Evolutionary conservation across 1,139 yeast species (phyloP), one percentile per base, ranked within the genome.

Genomic region (Groenewaldozyma auringiensis): DNA sequence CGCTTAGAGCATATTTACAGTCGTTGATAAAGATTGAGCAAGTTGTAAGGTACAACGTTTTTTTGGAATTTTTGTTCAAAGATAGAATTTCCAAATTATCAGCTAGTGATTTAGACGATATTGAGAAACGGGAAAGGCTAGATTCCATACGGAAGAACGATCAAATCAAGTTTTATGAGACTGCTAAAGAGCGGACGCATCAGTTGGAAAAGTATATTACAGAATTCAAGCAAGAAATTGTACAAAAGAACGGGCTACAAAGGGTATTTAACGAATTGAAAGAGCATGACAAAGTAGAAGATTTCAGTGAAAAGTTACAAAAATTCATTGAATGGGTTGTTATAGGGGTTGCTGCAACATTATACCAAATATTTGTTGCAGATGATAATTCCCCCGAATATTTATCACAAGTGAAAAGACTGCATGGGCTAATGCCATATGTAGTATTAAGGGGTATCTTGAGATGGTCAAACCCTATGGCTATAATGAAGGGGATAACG

Each of bases 401-500:
- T 58, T 78, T 83, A 53, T 72, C 75, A 4, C 87, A 85, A 58
- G 70, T 84, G 27, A 76, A 76, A 50, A 76, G 80, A 49, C 67
- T 89, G 42, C 96, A 89, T 63, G 66, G 72, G 31, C 60, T 85
- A 49, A 77, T 88, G 66, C 97, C 96, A 0, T 88, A 88, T 60
- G 68, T 75, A 1, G 60, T 88, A 41, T 76, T 88, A 62, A 80
- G 81, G 43, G 86, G 86, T 16, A 81, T 89, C 29, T 65, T 89
- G 53, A 74, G 79, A 56, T 80, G 81, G 53, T 85, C 96, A 1
- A 89, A 89, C 59, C 97, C 97, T 2, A 78, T 87, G 65, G 78
- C 83, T 43, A 79, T 89, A 35, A 78, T 86, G 67, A 83, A 88
- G 47, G 79, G 83, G 21, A 49, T 88, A 57, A 73, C 88, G 29